Evolutionary conservation across 768 basidiomycete genomes (phyloP).

Genomic region (Exsudoporus frostii): DNA sequence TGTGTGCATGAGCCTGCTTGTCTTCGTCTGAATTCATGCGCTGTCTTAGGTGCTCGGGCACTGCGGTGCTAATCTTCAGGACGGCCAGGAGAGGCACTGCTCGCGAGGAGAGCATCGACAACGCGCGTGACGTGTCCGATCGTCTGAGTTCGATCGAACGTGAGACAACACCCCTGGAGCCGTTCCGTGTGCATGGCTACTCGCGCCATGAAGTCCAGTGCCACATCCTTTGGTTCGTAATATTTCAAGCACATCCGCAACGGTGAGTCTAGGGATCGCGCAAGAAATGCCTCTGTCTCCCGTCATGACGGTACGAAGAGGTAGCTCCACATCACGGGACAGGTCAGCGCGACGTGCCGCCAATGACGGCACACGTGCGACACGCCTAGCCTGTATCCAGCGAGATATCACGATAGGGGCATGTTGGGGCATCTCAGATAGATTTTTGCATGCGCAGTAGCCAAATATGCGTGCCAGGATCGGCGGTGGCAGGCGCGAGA

Average conservation of each 20-base stretch:
- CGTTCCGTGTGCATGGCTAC: not conserved
- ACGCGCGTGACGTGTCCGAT: not conserved
- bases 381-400: too few relatives aligned
- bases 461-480: not conserved
- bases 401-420: too few relatives aligned
- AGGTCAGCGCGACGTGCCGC: too few relatives aligned
- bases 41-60: not conserved
- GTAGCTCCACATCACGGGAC: too few relatives aligned
- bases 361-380: too few relatives aligned
- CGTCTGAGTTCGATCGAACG: not conserved
- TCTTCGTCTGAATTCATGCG: not conserved
- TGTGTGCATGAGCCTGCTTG: not conserved
- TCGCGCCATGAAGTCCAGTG: not conserved
- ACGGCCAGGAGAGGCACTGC: not conserved
- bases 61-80: not conserved
- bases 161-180: not conserved
- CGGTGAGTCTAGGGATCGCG: not conserved
- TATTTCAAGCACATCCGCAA: not conserved
- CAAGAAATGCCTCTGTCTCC: not conserved
- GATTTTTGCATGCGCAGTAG: not conserved
- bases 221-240: not conserved
- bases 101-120: not conserved
- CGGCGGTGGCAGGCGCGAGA: not conserved
- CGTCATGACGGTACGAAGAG: too few relatives aligned
- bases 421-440: too few relatives aligned